phyloP scores from a whole-genome alignment of 2,329 filamentous ascomycete genomes.

The Fusarium compactum region DNA sequence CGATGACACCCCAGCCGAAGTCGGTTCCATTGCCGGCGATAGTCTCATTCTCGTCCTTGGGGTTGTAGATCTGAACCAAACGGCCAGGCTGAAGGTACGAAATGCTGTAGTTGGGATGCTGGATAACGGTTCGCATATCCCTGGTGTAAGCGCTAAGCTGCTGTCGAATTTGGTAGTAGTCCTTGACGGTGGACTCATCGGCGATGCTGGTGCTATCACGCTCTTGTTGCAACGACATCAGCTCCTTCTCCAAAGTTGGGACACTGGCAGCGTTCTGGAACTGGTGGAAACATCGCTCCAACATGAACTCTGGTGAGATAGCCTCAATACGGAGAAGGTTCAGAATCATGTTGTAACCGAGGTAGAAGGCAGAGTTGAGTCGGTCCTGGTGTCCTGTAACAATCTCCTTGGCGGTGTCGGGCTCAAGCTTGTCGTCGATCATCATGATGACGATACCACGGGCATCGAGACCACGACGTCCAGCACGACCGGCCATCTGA shows the following conservation, averaged over 20 bases:
- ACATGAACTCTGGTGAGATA: slow-evolving; percentile 98
- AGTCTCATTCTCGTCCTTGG: slow-evolving; percentile 59
- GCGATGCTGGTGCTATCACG: slow-evolving; percentile 79
- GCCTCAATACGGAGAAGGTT: slow-evolving; percentile 97
- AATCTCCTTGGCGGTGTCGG: slow-evolving; percentile 91
- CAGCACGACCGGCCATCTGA: slow-evolving; percentile 97
- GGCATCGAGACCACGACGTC: slow-evolving; percentile 95
- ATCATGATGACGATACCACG: slow-evolving; percentile 99
- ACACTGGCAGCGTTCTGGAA: slow-evolving; percentile 96
- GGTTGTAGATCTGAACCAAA: slow-evolving; percentile 85
- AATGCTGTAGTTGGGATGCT: slow-evolving; percentile 87
- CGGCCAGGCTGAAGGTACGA: slow-evolving; percentile 90
- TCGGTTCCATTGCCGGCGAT: slow-evolving; percentile 63
- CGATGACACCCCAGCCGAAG: slow-evolving; percentile 94
- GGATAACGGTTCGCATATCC: slow-evolving; percentile 92
- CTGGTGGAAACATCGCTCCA: slow-evolving; percentile 98
- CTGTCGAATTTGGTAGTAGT: slow-evolving; percentile 91
- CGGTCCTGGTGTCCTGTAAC: slow-evolving; percentile 97
- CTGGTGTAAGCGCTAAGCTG: slow-evolving; percentile 85
- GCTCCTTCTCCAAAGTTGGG: slow-evolving; percentile 82
- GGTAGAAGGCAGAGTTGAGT: slow-evolving; percentile 95
- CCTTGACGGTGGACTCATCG: slow-evolving; percentile 89
- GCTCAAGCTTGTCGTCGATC: slow-evolving; percentile 97
- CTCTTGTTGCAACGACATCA: slow-evolving; percentile 82
- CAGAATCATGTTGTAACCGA: slow-evolving; percentile 99